Evolutionary conservation across 176 grass and related monocot species (phyloP), one percentile per base, ranked within the genome.

Genomic region (Zea luxurians): DNA sequence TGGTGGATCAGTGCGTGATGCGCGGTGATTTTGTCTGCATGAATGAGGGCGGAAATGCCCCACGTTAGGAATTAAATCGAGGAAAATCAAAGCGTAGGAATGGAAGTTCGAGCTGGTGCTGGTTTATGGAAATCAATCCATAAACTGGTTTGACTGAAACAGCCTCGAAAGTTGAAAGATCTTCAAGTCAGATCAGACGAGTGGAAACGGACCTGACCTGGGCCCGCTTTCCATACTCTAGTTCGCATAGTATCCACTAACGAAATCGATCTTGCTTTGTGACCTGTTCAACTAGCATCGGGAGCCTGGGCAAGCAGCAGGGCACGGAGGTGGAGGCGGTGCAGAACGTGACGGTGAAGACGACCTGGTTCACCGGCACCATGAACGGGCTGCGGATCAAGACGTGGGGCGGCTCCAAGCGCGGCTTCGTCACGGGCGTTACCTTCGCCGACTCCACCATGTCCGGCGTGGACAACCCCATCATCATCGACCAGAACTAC

Each of bases 401-500:
- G 72, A 98, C 89, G 2, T 98, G 96, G 92, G 81, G 85, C n/a
- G 87, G 78, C 27, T 38, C 86, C 37, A 86, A 87, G 68, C 70
- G 71, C 13, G 96, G 96, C 2, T 72, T 71, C 65, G 92, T 98
- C n/a, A 71, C 70, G 49, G 79, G 76, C 0, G 86, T 94, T 61
- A 83, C 89, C 17, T 98, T 98, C 89, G 4, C 74, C 2, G 52
- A 94, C 49, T 48, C 89, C 47, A 65, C 63, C 11, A 98, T 98
- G 96, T 48, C 64, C 61, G 81, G 76, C 57, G 96, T 95, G 38
- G 69, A 83, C 66, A 90, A 95, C 85, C 96, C 96, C 9, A 98
- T 98, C 71, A 94, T 95, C 80, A 94, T 98, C 54, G 92, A 98
- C 68, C 96, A 98, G 44, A 81, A 90, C 46, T 98, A 98, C 74